These are phyloP conservation scores for Vigna unguiculata DNA, from an alignment of 306 rosid genomes.

Conservation along the genomic window DNA sequence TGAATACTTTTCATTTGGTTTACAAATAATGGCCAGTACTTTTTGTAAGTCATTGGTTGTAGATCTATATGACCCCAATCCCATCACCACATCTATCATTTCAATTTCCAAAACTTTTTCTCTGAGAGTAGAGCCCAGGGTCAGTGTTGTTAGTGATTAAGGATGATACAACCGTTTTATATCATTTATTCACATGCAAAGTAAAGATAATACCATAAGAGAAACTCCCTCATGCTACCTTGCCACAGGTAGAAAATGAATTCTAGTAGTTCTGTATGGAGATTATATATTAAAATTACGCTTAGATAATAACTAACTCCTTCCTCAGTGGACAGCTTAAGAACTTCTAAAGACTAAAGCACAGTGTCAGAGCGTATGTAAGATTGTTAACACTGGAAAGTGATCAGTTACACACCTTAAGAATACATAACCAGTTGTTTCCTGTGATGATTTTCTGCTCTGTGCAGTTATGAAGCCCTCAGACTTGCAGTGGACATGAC, in stretches of 20 bases:
- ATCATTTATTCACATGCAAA: too few species aligned
- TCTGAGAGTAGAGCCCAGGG: too few species aligned
- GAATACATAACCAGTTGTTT: constrained; percentile 94
- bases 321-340: constrained; percentile 21
- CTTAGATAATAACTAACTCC: neutral
- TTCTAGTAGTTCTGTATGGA: too few species aligned
- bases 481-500: constrained; percentile 93
- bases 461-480: constrained; percentile 89
- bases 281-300: too few species aligned
- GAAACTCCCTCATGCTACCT: too few species aligned
- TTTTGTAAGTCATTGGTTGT: constrained; percentile 5
- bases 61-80: neutral
- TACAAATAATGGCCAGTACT: neutral
- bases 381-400: constrained; percentile 53
- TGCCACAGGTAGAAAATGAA: too few species aligned
- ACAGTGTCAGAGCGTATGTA: constrained; percentile 2
- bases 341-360: constrained; percentile 30
- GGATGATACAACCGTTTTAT: too few species aligned
- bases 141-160: too few species aligned
- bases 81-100: too few species aligned
- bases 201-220: too few species aligned
- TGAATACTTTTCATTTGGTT: neutral
- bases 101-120: too few species aligned
- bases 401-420: constrained; percentile 62
- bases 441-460: constrained; percentile 89